Base-by-base conservation (phyloP, 352 stramenopile species). In the Phytophthora aleatoria region DNA sequence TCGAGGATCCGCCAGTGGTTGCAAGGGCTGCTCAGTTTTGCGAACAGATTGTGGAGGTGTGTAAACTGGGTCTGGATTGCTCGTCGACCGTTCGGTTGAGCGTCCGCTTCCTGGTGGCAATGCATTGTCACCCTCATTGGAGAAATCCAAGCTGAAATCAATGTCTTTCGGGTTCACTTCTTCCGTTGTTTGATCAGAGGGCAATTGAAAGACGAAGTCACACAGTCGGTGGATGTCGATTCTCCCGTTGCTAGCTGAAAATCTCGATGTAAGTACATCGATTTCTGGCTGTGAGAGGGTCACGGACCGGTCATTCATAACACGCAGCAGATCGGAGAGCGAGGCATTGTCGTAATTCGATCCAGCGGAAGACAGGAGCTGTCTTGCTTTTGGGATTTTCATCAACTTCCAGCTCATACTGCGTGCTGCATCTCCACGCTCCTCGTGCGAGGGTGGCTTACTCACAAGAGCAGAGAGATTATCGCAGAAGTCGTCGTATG, bases 401-500 rank as follows among this genome's bases (percentile, higher is more conserved):
- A 61, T 61, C 43, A 83, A 5, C 47, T 81, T 83, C 12, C 13
- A 49, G 20, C 66, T 49, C 39, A 77, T 20, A 36, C 48, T 55
- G 39, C 39, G 28, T 4, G 35, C 30, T 52, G 47, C 12, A 35
- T 59, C 41, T 5, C 41, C 56, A 38, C 27, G 51, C 7, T 66
- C 57, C 7, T 67, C 63, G 12, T 43, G 26, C 2, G 38, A 50
- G 1, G 11, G 16, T 57, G 49, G 57, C 35, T 50, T 64, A 39
- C 15, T 55, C 42, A 73, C 51, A 42, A 79, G 56, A 27, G 69
- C 57, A 10, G 56, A 54, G 38, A 94, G 47, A 2, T 70, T 68
- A 58, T 94, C 81, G 35, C 81, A 94, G 28, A 90, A 89, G 1
- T 89, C 76, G 26, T 87, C 76, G 44, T 89, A 91, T 3, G 51